phyloP scores from a whole-genome alignment of 2,329 filamentous ascomycete species.

The Sclerotinia sclerotiorum region DNA sequence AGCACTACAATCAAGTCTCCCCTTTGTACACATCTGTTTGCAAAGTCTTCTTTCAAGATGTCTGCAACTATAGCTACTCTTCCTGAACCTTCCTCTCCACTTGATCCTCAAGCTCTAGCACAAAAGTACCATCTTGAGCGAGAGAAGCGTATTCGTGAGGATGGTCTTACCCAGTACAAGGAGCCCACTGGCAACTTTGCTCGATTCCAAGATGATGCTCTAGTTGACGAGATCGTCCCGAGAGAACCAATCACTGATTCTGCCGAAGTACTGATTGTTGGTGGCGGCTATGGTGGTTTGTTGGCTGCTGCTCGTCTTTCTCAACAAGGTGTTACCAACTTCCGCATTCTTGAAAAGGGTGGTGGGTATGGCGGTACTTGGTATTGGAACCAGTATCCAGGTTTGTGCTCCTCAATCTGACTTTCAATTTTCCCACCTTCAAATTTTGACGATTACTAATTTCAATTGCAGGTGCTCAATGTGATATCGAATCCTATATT shows the following conservation, averaged over 20 bases:
- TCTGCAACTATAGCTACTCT: constrained; percentile 17
- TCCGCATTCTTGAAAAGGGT: constrained; percentile 45
- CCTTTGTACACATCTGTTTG: background rate
- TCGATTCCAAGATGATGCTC: constrained; percentile 15
- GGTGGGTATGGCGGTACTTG: constrained; percentile 49
- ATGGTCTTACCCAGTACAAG: constrained; percentile 22
- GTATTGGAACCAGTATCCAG: constrained; percentile 57
- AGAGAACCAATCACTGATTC: constrained; percentile 17
- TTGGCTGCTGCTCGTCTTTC: constrained; percentile 45
- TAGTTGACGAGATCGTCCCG: background rate
- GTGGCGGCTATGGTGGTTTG: constrained; percentile 43
- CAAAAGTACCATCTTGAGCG: constrained; percentile 18
- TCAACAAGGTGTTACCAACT: constrained; percentile 47
- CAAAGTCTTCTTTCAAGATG: constrained; percentile 1
- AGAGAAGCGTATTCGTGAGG: constrained; percentile 20
- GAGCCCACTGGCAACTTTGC: constrained; percentile 17
- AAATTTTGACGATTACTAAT: constrained; percentile 56
- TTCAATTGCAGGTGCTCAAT: constrained; percentile 50
- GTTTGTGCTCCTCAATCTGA: constrained; percentile 42
- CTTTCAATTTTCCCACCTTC: constrained; percentile 20
- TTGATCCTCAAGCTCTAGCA: constrained; percentile 14
- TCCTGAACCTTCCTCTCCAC: constrained; percentile 14
- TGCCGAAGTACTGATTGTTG: constrained; percentile 43
- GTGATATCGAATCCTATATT: constrained; percentile 24
- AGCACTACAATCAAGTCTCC: background rate